Evolutionary conservation across 768 basidiomycete species (phyloP).

Genomic region (Obba rivulosa): DNA sequence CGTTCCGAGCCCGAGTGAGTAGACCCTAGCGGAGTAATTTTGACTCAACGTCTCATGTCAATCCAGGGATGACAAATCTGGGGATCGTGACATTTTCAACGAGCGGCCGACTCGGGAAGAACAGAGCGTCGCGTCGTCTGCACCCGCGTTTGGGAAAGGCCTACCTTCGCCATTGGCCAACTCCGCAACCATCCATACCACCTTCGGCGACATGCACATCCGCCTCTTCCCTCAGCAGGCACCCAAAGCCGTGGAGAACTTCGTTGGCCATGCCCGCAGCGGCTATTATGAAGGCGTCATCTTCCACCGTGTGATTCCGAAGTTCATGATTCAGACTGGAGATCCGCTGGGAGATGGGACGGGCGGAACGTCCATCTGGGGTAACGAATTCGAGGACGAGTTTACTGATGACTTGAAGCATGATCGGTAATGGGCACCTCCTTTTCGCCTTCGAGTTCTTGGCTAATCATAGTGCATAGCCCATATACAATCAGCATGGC

Average conservation of each 20-base stretch:
- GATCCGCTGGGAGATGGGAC: slow-evolving; percentile 95
- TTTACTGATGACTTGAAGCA: slow-evolving; percentile 86
- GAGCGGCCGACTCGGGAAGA: slow-evolving; percentile 96
- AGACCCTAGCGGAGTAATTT: too few relatives aligned
- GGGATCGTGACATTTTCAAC: slow-evolving; percentile 96
- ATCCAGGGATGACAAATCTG: slow-evolving; percentile 72
- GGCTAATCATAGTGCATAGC: slow-evolving; percentile 31
- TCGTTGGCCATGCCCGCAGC: slow-evolving; percentile 85
- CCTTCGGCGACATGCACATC: slow-evolving; percentile 88
- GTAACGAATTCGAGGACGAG: slow-evolving; percentile 87
- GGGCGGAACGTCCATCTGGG: slow-evolving; percentile 90
- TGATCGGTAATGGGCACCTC: slow-evolving; percentile 61
- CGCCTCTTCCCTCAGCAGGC: slow-evolving; percentile 87
- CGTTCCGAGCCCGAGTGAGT: slow-evolving; percentile 85
- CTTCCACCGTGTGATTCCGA: slow-evolving; percentile 96
- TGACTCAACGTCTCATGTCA: not conserved
- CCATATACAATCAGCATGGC: slow-evolving; percentile 97
- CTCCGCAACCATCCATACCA: slow-evolving; percentile 89
- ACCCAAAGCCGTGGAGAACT: slow-evolving; percentile 97
- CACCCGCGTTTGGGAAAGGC: slow-evolving; percentile 37
- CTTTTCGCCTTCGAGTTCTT: not conserved
- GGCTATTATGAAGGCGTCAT: slow-evolving; percentile 90
- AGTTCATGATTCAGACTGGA: slow-evolving; percentile 98
- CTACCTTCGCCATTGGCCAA: slow-evolving; percentile 72
- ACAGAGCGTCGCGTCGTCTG: slow-evolving; percentile 74